Evolutionary conservation across 2,329 filamentous ascomycete species (phyloP).

Genomic region (Sporothrix humicola): DNA sequence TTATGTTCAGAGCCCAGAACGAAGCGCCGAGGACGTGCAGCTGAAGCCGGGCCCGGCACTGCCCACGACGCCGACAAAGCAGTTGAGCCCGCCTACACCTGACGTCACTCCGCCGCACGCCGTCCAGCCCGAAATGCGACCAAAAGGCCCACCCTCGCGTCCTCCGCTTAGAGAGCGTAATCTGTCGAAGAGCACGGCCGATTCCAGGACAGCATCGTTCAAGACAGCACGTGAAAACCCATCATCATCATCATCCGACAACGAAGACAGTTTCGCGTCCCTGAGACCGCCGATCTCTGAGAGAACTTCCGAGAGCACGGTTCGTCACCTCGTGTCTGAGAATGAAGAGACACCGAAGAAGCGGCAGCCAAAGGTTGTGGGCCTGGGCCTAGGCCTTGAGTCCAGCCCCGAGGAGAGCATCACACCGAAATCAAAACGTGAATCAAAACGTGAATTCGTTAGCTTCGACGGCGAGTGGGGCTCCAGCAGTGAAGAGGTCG

Average conservation of each 20-base stretch:
- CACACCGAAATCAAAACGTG: slow-evolving; percentile 53
- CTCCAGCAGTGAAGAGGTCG: slow-evolving; percentile 52
- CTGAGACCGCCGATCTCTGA: slow-evolving; percentile 49
- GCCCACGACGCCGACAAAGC: slow-evolving; percentile 62
- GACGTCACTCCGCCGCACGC: slow-evolving; percentile 73
- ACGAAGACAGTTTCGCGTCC: slow-evolving; percentile 60
- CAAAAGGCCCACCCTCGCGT: slow-evolving; percentile 50
- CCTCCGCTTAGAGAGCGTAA: slow-evolving; percentile 56
- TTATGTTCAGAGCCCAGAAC: slow-evolving; percentile 47
- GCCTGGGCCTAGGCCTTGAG: slow-evolving; percentile 53
- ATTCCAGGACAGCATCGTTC: slow-evolving; percentile 72
- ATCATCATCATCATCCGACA: slow-evolving; percentile 56
- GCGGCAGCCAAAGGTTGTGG: slow-evolving; percentile 47
- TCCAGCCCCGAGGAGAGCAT: slow-evolving; percentile 49
- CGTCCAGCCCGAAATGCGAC: slow-evolving; percentile 46
- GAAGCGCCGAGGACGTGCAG: slow-evolving; percentile 49
- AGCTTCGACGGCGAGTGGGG: slow-evolving; percentile 66
- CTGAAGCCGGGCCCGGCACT: slow-evolving; percentile 49
- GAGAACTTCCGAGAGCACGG: slow-evolving; percentile 53
- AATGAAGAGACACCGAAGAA: slow-evolving; percentile 39
- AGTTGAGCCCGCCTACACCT: slow-evolving; percentile 73
- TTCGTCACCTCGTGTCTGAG: slow-evolving; percentile 46
- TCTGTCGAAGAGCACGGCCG: slow-evolving; percentile 60
- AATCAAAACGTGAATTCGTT: slow-evolving; percentile 49
- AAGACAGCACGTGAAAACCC: slow-evolving; percentile 71